Percentiles rank a stretch among this genome's conserved stretches.
phyloP scores from a whole-genome alignment of 2,329 filamentous ascomycete genomes.

The Furcasterigmium furcatum region DNA sequence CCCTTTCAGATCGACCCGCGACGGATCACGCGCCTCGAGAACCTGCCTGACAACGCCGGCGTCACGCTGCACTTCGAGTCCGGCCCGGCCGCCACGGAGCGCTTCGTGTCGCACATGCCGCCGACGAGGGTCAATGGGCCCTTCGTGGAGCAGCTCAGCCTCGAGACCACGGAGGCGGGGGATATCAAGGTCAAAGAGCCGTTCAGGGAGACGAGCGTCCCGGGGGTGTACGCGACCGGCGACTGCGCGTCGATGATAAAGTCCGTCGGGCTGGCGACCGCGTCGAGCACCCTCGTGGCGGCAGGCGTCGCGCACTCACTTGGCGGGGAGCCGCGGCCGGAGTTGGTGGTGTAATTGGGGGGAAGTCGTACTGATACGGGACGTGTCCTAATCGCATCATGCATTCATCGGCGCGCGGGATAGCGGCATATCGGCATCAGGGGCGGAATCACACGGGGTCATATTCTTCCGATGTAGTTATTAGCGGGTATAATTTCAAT shows the following conservation, averaged over 20 bases:
- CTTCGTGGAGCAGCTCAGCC: conserved; percentile 38
- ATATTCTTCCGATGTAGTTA: no score
- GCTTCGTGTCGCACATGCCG: conserved; percentile 37
- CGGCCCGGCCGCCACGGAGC: conserved; percentile 29
- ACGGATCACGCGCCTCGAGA: conserved; percentile 22
- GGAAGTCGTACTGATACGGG: conserved; percentile 17
- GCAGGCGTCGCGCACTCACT: conserved; percentile 16
- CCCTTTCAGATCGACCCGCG: conserved; percentile 34
- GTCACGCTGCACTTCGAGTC: conserved; percentile 36
- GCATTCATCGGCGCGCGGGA: no score
- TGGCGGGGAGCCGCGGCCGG: conserved; percentile 6
- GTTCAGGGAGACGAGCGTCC: conserved; percentile 45
- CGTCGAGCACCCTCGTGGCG: conserved; percentile 22
- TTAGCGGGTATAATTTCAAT: no score
- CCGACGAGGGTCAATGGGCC: conserved; percentile 31
- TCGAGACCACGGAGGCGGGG: conserved; percentile 36
- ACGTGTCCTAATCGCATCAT: no score
- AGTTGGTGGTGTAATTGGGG: background rate
- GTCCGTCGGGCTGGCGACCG: conserved; percentile 21
- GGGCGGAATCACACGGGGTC: no score
- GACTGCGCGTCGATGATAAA: conserved; percentile 36
- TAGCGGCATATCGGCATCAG: no score
- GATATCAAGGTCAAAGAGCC: conserved; percentile 39
- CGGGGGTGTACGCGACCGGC: conserved; percentile 51
- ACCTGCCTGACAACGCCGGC: conserved; percentile 17